These are phyloP conservation scores for Aspergillus sclerotialis DNA, from an alignment of 2,329 filamentous ascomycete genomes.

Conservation along the genomic window DNA sequence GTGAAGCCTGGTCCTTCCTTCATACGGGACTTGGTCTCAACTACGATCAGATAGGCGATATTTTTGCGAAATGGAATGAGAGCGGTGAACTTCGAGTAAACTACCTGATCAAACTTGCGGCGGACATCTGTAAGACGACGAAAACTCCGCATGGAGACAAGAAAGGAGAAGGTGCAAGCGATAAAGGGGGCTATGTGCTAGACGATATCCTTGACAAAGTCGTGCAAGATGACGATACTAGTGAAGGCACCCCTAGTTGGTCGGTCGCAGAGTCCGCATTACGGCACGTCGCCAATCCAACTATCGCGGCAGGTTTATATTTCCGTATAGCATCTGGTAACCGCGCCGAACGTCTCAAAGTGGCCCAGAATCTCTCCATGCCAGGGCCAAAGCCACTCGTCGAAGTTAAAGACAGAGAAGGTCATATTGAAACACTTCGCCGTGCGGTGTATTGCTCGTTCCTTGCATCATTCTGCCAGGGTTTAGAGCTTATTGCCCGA, in stretches of 20 bases:
- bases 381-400: slow-evolving; percentile 24
- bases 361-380: slow-evolving; percentile 37
- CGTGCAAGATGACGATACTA: slow-evolving; percentile 57
- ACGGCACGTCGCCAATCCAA: slow-evolving; percentile 55
- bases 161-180: slow-evolving; percentile 12
- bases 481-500: slow-evolving; percentile 54
- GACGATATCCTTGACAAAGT: slow-evolving; percentile 58
- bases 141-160: slow-evolving; percentile 26
- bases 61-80: slow-evolving; percentile 53
- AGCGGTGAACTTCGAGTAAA: slow-evolving; percentile 50
- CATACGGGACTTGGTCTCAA: slow-evolving; percentile 47
- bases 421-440: slow-evolving; percentile 49
- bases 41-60: slow-evolving; percentile 52
- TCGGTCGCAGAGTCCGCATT: slow-evolving; percentile 52
- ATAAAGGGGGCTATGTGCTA: slow-evolving; percentile 43
- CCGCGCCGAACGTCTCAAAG: slow-evolving; percentile 44
- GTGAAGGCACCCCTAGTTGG: slow-evolving; percentile 60
- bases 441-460: slow-evolving; percentile 53
- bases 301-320: slow-evolving; percentile 52
- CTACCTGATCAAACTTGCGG: slow-evolving; percentile 56
- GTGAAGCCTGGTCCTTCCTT: slow-evolving; percentile 58
- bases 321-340: slow-evolving; percentile 55
- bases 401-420: slow-evolving; percentile 20
- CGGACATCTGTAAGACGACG: slow-evolving; percentile 49
- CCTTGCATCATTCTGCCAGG: slow-evolving; percentile 55